These are phyloP conservation scores for Penicillium malachiteum DNA, from an alignment of 495 filamentous ascomycete genomes.

Conservation along the genomic window DNA sequence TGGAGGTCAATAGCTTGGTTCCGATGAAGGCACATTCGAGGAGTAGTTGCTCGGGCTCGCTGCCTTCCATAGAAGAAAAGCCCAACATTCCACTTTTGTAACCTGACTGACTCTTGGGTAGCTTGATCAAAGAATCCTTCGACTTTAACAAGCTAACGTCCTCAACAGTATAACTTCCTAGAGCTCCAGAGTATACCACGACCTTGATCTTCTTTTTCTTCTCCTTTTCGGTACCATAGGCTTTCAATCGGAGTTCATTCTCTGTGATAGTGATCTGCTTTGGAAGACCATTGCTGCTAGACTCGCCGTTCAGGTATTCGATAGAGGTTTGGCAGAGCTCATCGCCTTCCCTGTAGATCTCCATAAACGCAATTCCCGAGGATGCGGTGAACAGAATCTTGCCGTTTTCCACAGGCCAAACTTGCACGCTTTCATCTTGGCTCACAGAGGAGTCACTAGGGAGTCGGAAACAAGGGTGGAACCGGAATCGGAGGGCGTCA, in stretches of 20 bases:
- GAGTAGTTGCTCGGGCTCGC: slow-evolving; percentile 68
- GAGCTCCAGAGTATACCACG: slow-evolving; percentile 68
- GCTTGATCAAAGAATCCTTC: slow-evolving; percentile 68
- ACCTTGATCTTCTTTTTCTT: slow-evolving; percentile 69
- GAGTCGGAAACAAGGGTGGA: slow-evolving; percentile 85
- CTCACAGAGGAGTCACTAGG: slow-evolving; percentile 68
- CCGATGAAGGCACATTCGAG: slow-evolving; percentile 67
- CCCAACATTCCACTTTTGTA: slow-evolving; percentile 80
- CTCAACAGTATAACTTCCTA: slow-evolving; percentile 69
- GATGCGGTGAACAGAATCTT: slow-evolving; percentile 76
- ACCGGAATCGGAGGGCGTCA: slow-evolving; percentile 82
- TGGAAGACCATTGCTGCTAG: slow-evolving; percentile 57
- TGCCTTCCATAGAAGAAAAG: slow-evolving; percentile 67
- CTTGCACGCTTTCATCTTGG: slow-evolving; percentile 76
- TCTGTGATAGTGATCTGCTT: slow-evolving; percentile 73
- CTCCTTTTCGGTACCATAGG: slow-evolving; percentile 64
- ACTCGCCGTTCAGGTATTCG: slow-evolving; percentile 69
- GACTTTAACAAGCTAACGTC: slow-evolving; percentile 68
- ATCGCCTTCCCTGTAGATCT: slow-evolving; percentile 75
- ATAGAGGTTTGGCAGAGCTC: slow-evolving; percentile 72
- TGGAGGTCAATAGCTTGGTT: slow-evolving; percentile 69
- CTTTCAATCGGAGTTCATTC: slow-evolving; percentile 64
- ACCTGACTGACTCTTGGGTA: slow-evolving; percentile 69
- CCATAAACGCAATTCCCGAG: slow-evolving; percentile 77
- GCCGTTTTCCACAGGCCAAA: slow-evolving; percentile 82